A percentile compares a stretch with the other conserved stretches of the same genome.
Conservation (phyloP, 73 alveolate genomes). For the Loxodes magnus region DNA sequence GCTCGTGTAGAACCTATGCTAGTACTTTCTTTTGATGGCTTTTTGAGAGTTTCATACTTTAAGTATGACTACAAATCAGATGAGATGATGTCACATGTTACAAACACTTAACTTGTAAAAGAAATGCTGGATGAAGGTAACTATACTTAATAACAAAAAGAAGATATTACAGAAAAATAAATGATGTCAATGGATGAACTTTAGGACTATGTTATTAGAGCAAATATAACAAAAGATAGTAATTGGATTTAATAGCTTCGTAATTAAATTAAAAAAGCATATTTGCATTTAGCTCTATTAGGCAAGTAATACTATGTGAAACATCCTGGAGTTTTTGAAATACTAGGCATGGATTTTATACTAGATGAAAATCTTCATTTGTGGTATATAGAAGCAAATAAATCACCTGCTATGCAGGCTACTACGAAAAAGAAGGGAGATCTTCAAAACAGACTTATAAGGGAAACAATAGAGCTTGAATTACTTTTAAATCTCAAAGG, state of each 20-base stretch:
- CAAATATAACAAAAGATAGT: no score
- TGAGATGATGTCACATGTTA: background rate
- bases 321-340: slow-evolving; percentile 7
- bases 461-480: background rate
- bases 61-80: background rate
- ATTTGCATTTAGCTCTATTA: no score
- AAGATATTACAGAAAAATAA: no score
- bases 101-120: background rate
- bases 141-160: no score
- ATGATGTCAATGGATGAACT: no score
- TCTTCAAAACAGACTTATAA: background rate
- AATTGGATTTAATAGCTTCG: no score
- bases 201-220: no score
- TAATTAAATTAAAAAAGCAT: no score
- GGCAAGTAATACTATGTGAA: no score
- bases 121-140: no score
- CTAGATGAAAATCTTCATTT: slow-evolving; percentile 4
- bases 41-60: background rate
- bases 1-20: slow-evolving; percentile 53
- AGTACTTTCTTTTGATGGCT: background rate
- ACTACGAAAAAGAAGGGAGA: background rate
- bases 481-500: background rate
- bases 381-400: slow-evolving; percentile 2
- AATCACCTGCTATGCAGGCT: background rate
- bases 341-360: background rate